Conservation (phyloP, 208 protist genomes). For the Trichomonas vaginalis region DNA sequence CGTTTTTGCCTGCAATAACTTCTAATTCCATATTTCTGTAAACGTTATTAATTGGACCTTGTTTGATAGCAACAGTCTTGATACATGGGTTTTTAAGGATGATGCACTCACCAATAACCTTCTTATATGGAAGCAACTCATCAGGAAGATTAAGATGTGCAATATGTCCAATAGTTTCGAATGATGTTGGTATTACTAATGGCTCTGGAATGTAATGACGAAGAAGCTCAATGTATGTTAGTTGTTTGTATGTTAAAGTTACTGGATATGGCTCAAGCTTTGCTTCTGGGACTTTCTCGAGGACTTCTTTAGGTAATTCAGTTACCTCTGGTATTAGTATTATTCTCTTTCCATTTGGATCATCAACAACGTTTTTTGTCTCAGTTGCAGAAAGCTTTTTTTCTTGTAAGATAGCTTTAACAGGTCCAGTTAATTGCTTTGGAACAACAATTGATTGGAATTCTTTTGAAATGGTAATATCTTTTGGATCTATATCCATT, state of each 20-base stretch:
- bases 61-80: slow-evolving; percentile 83
- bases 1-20: slow-evolving; percentile 63
- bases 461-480: background rate
- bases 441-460: background rate
- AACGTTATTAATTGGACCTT: slow-evolving; percentile 67
- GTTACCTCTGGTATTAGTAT: background rate
- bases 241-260: background rate
- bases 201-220: slow-evolving; percentile 22
- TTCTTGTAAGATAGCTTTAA: background rate
- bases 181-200: slow-evolving; percentile 30
- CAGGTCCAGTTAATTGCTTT: background rate
- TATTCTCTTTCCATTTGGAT: background rate
- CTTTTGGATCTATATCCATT: background rate
- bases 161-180: slow-evolving; percentile 61
- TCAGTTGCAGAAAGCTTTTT: background rate
- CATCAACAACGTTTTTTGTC: background rate
- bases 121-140: slow-evolving; percentile 61
- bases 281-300: background rate
- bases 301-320: background rate
- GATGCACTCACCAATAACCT: slow-evolving; percentile 73
- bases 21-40: slow-evolving; percentile 88
- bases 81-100: slow-evolving; percentile 67
- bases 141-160: slow-evolving; percentile 82
- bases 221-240: slow-evolving; percentile 17
- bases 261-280: background rate